These are phyloP conservation scores for Fusarium sp. DNA, from an alignment of 2,329 filamentous ascomycete species.

Conservation along the genomic window DNA sequence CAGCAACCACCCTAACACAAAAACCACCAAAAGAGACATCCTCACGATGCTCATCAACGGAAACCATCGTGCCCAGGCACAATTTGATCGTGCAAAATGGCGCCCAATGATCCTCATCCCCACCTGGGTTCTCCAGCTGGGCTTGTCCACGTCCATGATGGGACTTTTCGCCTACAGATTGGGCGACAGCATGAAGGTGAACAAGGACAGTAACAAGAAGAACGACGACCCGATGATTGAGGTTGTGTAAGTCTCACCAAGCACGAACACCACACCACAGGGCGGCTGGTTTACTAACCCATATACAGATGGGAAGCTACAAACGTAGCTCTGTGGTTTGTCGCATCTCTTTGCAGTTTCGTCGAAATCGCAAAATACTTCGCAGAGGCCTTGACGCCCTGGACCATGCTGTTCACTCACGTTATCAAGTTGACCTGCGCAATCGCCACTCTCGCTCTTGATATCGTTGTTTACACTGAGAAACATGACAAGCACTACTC, in stretches of 20 bases:
- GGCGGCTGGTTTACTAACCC: neutral
- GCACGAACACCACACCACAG: neutral
- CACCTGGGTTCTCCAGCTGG: conserved; percentile 61
- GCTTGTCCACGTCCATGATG: conserved; percentile 58
- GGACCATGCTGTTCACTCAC: conserved; percentile 64
- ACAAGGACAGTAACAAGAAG: conserved; percentile 53
- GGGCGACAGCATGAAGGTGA: conserved; percentile 57
- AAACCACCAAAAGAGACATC: neutral
- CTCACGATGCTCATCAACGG: conserved; percentile 45
- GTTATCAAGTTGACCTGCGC: conserved; percentile 62
- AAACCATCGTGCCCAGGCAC: conserved; percentile 61
- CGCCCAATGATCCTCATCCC: conserved; percentile 59
- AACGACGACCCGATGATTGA: conserved; percentile 58
- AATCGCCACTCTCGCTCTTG: conserved; percentile 59
- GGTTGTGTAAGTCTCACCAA: conserved; percentile 58
- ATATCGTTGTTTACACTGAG: conserved; percentile 62
- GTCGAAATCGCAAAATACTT: conserved; percentile 60
- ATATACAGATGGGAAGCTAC: conserved; percentile 63
- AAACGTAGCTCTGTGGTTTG: conserved; percentile 62
- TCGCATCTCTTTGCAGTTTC: conserved; percentile 59
- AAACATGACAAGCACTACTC: conserved; percentile 60
- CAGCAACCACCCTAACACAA: neutral
- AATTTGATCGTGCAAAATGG: conserved; percentile 65
- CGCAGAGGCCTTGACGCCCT: conserved; percentile 64
- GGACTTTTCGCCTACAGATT: conserved; percentile 66